Evolutionary conservation across 176 grass and related monocot species (phyloP).

Genomic region (Ensete glaucum): DNA sequence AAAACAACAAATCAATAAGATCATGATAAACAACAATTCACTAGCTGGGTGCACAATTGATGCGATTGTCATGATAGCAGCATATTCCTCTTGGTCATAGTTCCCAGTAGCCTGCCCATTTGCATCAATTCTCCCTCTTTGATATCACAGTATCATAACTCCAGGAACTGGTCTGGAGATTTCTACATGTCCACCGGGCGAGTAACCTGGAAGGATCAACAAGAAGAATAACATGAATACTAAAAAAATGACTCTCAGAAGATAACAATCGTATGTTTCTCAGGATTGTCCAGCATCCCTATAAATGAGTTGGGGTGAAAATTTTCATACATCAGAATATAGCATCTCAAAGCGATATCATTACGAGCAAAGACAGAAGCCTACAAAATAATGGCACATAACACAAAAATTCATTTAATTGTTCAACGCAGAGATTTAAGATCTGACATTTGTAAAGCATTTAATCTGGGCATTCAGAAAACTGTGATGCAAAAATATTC

Average conservation of each 20-base stretch:
- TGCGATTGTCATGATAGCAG: neutral
- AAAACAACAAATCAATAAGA: neutral
- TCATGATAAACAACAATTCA: neutral
- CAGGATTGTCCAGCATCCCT: neutral
- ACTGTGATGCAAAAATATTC: neutral
- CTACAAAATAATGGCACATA: neutral
- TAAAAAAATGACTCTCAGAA: neutral
- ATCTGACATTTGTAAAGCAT: no score
- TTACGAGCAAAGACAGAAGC: no score
- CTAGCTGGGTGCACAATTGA: neutral
- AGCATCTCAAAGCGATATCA: no score
- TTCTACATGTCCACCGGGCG: slow-evolving; percentile 5
- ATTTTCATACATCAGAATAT: no score
- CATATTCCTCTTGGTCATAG: neutral
- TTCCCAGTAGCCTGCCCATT: neutral
- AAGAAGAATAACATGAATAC: neutral
- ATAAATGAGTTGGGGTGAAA: neutral
- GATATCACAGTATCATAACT: no score
- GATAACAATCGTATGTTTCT: neutral
- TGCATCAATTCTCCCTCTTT: no score
- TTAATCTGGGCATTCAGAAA: neutral
- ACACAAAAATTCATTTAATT: neutral
- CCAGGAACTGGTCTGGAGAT: no score
- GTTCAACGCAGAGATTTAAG: neutral
- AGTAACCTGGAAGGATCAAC: neutral